Conservation (phyloP, 768 basidiomycete genomes). For the Suillus decipiens region DNA sequence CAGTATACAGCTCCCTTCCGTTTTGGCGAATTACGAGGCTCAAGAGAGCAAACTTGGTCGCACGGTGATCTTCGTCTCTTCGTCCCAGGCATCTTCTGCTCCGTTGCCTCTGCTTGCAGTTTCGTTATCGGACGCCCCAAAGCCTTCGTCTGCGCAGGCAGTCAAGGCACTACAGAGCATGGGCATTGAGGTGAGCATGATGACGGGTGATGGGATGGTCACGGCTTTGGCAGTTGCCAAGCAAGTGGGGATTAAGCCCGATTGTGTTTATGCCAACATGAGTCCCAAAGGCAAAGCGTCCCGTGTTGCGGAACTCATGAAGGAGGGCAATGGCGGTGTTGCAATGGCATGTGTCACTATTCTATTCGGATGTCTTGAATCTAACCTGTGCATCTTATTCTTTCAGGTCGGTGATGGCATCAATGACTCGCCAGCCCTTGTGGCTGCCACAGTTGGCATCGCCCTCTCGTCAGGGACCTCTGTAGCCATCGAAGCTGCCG, state of each 20-base stretch:
- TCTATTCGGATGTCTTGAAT: neutral
- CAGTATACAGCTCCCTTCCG: constrained; percentile 53
- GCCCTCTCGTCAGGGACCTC: constrained; percentile 96
- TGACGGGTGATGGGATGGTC: constrained; percentile 88
- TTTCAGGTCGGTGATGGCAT: constrained; percentile 95
- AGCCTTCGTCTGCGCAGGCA: constrained; percentile 81
- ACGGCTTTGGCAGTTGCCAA: constrained; percentile 90
- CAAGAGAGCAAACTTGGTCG: constrained; percentile 73
- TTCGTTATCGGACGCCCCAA: constrained; percentile 85
- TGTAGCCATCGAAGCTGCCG: constrained; percentile 97
- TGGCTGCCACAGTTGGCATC: constrained; percentile 94
- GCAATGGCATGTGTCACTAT: constrained; percentile 72
- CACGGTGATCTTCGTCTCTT: constrained; percentile 85
- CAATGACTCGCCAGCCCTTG: constrained; percentile 97
- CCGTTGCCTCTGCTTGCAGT: constrained; percentile 74
- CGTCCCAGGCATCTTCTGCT: constrained; percentile 41
- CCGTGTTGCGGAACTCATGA: constrained; percentile 78
- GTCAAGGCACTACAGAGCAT: constrained; percentile 79
- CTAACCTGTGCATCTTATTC: neutral
- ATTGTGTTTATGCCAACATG: constrained; percentile 89
- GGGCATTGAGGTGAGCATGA: constrained; percentile 91
- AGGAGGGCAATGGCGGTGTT: constrained; percentile 68
- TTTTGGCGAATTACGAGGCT: constrained; percentile 64
- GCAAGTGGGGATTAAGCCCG: constrained; percentile 83
- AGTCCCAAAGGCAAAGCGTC: constrained; percentile 95